Base-by-base conservation (phyloP, 192 early-diverging fungal species). In the Umbelopsis sp. region DNA sequence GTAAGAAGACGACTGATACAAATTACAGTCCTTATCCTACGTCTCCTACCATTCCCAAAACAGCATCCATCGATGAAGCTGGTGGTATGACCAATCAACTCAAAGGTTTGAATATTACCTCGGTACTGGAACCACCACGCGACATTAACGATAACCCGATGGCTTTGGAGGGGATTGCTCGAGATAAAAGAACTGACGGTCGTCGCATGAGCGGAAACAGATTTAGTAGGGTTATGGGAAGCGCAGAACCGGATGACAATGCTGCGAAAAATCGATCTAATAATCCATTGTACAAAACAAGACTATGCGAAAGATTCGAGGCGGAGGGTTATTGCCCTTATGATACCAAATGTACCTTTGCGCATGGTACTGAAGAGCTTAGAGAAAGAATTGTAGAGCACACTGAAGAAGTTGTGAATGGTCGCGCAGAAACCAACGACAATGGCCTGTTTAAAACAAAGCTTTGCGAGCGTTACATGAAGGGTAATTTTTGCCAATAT, bases 281-380 rank as follows among this genome's bases (percentile, higher is more conserved):
- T 71, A 93, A 89, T 74, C 92, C 91, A 44, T 88, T 92, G 49
- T 96, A 93, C 83, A 96, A 95, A 73, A 96, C 94, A 4, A 83
- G 90, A 67, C 81, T 96, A 2, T 96, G 94, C 78, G 93, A 95
- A 64, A 76, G 93, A 53, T 95, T 89, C 70, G 90, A 93, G 77
- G 85, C 80, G 1, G 93, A 96, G 48, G 89, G 88, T 10, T 74
- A 75, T 64, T 93, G 91, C 64, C 90, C 91, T 8, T 93, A 93
- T 69, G 89, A 87, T 20, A 53, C 61, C 11, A 81, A 87, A 68
- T 93, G 91, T 74, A 90, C 87, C 44, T 93, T 93, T 82, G 91
- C 91, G 15, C 91, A 93, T 67, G 91, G 91, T n/a, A 68, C 83
- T 16, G 70, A 46, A 16, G 91, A 92, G 45, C 74, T 92, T 44